A percentile compares a stretch with the other conserved stretches of the same genome.
These are phyloP conservation scores for Didymella lethalis DNA, from an alignment of 2,329 filamentous ascomycete species.

Conservation along the genomic window DNA sequence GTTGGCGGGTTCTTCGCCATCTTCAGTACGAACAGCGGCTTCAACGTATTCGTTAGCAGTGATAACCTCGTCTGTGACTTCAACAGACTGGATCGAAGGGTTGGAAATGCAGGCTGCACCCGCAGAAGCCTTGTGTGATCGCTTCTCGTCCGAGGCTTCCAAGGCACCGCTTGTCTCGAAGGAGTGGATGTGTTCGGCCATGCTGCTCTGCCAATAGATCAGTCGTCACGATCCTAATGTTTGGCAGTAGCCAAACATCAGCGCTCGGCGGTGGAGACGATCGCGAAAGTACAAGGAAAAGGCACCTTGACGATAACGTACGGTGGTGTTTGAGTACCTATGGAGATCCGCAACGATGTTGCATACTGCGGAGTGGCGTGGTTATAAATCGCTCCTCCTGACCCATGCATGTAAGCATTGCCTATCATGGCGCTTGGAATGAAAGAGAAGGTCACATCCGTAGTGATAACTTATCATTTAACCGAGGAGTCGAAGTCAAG, in stretches of 20 bases:
- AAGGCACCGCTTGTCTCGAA: constrained; percentile 4
- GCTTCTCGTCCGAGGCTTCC: constrained; percentile 11
- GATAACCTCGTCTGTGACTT: background rate
- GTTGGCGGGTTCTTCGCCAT: constrained; percentile 31
- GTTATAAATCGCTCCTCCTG: background rate
- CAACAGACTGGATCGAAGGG: background rate
- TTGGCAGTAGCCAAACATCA: constrained; percentile 1
- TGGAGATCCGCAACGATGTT: background rate
- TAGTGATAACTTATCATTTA: constrained; percentile 8
- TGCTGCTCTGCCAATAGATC: background rate
- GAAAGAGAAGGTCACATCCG: constrained; percentile 13
- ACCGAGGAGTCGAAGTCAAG: background rate
- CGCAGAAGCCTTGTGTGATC: constrained; percentile 5
- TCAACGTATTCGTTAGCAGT: constrained; percentile 11
- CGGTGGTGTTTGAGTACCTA: background rate
- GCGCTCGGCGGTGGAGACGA: constrained; percentile 3
- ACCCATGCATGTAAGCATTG: background rate
- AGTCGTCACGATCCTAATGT: background rate
- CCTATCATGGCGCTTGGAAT: constrained; percentile 13
- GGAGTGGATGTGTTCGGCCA: constrained; percentile 7
- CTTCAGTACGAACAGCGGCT: constrained; percentile 11
- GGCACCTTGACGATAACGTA: background rate
- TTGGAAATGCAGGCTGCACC: constrained; percentile 7
- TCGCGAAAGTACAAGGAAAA: background rate
- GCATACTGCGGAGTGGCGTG: background rate